Base-by-base conservation (phyloP, 176 grass and related monocot genomes). In the Lolium multiflorum region DNA sequence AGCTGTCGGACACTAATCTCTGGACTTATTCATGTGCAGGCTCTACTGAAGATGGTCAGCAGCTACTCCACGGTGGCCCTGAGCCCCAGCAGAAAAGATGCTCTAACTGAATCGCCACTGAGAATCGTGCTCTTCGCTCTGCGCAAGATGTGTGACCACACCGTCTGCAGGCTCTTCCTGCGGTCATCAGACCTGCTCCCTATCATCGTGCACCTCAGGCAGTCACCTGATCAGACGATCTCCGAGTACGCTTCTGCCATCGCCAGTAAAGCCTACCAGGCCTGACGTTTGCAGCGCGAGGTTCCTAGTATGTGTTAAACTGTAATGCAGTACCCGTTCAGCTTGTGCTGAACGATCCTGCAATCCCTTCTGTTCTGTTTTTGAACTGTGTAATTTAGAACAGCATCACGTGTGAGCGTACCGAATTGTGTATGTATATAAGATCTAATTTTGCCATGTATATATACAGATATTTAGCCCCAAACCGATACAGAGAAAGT, bases 111-210 rank as follows among this genome's bases (percentile, higher is more conserved):
- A 56, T 98, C 96, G 0, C 96, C 96, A 3, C 85, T 98, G 60
- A 94, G 84, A 51, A 95, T 95, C 13, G 93, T 98, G 22, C 91
- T 98, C 9, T 94, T 95, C 43, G 93, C 93, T 47, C 84, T 98
- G 88, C 88, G 91, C 83, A 98, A 96, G 79, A 98, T 96, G 93
- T 95, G 96, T 1, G 93, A 98, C 37, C 91, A 96, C 50, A 56
- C 71, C 24, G 80, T 91, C n/a, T 98, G 96, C 84, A 87, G 96
- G 84, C 72, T 81, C 76, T 95, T 88, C 64, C 80, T 98, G 43
- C 86, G 90, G 3, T 92, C 96, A 11, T 98, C 96, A 1, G 91
- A 95, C 43, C 83, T 95, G 70, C 88, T 95, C 35, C 89, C 91
- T 0, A 66, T 89, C 43, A 86, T 98, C 26, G 74, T 91, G 35